These are phyloP conservation scores for Eucalyptus regnans DNA, from an alignment of 345 rosid species.

Conservation along the genomic window DNA sequence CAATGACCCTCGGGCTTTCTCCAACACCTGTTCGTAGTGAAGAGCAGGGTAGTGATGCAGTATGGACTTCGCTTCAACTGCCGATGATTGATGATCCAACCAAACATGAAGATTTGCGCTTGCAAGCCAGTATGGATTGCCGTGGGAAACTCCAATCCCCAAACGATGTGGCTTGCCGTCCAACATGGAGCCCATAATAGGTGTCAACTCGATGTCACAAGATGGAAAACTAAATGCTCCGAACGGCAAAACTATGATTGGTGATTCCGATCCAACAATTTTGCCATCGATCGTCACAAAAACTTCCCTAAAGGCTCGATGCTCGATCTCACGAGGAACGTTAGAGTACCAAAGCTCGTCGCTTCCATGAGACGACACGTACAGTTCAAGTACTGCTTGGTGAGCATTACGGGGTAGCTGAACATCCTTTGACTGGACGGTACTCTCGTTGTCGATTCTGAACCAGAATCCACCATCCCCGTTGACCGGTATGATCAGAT, in stretches of 20 bases:
- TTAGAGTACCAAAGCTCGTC: conserved; percentile 6
- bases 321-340: not conserved
- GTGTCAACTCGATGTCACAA: conserved; percentile 1
- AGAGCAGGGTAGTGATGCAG: not conserved
- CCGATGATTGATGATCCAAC: not conserved
- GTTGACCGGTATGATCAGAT: conserved; percentile 1
- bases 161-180: conserved; percentile 1
- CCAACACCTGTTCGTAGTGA: not conserved
- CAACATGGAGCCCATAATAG: not conserved
- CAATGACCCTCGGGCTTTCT: not conserved
- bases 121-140: conserved; percentile 1
- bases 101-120: conserved; percentile 9
- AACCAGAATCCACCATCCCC: not conserved
- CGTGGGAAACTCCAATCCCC: not conserved
- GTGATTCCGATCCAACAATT: not conserved
- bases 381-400: conserved; percentile 5
- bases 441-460: not conserved
- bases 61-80: not conserved
- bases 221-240: conserved; percentile 1
- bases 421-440: not conserved
- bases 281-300: conserved; percentile 1
- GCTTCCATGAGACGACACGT: conserved; percentile 3
- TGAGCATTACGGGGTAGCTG: not conserved
- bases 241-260: not conserved
- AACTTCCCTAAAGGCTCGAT: conserved; percentile 7